Base-by-base conservation (phyloP, 2,329 filamentous ascomycete species). In the Fusarium nanum region DNA sequence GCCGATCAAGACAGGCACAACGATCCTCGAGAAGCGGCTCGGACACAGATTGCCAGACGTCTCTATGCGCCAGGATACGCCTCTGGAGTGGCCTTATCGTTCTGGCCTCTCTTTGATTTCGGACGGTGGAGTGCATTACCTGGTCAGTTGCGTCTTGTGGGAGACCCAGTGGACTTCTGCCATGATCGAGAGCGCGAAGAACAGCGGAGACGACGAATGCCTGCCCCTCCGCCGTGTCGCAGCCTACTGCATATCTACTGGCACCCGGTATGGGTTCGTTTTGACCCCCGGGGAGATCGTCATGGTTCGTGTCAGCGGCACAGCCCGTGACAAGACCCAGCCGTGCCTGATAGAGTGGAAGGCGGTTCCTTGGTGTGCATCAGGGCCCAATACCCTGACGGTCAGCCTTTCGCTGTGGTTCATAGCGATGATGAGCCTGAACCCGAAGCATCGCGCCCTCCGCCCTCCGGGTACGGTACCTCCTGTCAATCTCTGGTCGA, bases 381-480 rank as follows among this genome's bases (percentile, higher is more conserved):
- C 37, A 7, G 50, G 37, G 4, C 25, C 25, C 10, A 6, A 14
- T 22, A 44, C 30, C 14, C n/a, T 54, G 18, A 54, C 37, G 2
- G 50, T 44, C 9, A 44, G 8, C 3, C 25, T 54, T 6, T 23
- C 40, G 6, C 4, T 54, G 9, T 54, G 40, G 40, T 54, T 18
- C 25, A 10, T 54, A 3, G 16, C n/a, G 4, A 54, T 54, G 40
- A 54, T 44, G 50, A 54, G 50, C 4, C 27, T 54, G 5, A 27
- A 54, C 2, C 12, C n/a, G 5, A 10, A 0, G 5, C 25, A 54
- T 8, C 25, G 20, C n/a, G 1, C 0, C 8, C 14, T 54, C 10
- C 18, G 50, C 30, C 13, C 37, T 10, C 23, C 25, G 1, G 27
- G 12, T 1, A 5, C 7, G 20, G 6, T 11, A 22, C 50, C 10